Base-by-base conservation (phyloP, 768 basidiomycete species). In the Tricholoma saponaceum region DNA sequence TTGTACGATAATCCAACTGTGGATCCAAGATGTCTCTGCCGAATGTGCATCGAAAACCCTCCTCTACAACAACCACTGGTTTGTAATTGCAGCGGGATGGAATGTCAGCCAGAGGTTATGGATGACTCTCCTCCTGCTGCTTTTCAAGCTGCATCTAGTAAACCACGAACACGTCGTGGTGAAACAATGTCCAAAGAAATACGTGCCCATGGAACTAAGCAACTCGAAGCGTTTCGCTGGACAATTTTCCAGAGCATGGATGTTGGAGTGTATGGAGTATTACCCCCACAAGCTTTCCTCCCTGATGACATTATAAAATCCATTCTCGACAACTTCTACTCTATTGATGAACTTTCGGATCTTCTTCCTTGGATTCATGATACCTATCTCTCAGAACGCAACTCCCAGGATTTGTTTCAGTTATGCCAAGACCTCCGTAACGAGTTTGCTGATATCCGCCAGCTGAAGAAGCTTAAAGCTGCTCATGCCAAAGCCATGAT, bases 171-270 rank as follows among this genome's bases (percentile, higher is more conserved):
- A 22, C 6, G 23, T 5, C 46, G 23, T 26, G 23, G 46, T 26
- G 46, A 47, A 25, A 47, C 46, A 16, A 47, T 47, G 46, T 25
- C 46, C 25, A 47, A 47, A 14, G 46, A 47, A 47, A 25, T 47
- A 12, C 12, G 4, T 23, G 23, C 25, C 25, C 44, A 25, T 47
- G 46, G 22, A 6, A 47, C 46, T 14, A 47, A 47, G 25, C 3
- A 13, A 12, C 26, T 47, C 25, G 26, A 47, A 14, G 22, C 13
- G 25, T 47, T 47, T 47, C 1, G 13, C 13, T 47, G 46, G 46
- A 10, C 25, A 25, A 13, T 47, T 25, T 47, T 47, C 26, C 2
- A 47, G 46, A 26, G 46, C 23, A 4, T 72, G 46, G 72, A 72
- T 39, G 75, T 26, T 6, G 25, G 46, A 47, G 2, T 5, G 1